Percentiles rank a stretch among this genome's conserved stretches.
phyloP scores from a whole-genome alignment of 345 rosid species.

The Passiflora organensis region DNA sequence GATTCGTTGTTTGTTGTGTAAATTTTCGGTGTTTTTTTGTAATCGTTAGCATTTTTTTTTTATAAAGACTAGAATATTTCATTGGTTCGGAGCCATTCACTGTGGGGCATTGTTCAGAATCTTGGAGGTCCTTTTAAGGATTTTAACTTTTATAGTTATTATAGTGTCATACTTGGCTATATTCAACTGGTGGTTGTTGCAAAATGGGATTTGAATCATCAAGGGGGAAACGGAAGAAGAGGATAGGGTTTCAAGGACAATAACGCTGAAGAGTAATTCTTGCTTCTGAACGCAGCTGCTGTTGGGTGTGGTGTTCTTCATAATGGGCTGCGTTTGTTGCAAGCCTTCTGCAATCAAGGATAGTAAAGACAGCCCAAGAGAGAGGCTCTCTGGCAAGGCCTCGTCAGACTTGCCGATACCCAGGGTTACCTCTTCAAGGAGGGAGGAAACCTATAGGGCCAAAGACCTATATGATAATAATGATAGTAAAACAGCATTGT shows the following conservation, averaged over 20 bases:
- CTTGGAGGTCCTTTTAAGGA: too few relatives aligned
- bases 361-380: slow-evolving; percentile 77
- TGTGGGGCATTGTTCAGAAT: too few relatives aligned
- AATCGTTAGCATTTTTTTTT: neutral
- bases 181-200: slow-evolving; percentile 13
- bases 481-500: slow-evolving; percentile 51
- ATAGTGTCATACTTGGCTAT: slow-evolving; percentile 1
- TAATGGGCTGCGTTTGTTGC: slow-evolving; percentile 81
- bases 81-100: too few relatives aligned
- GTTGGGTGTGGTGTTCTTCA: slow-evolving; percentile 36
- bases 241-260: slow-evolving; percentile 18
- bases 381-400: slow-evolving; percentile 52
- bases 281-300: slow-evolving; percentile 27
- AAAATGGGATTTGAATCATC: too few relatives aligned
- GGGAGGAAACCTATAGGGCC: slow-evolving; percentile 53
- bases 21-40: slow-evolving; percentile 9
- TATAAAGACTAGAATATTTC: too few relatives aligned
- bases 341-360: slow-evolving; percentile 88
- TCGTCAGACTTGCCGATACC: slow-evolving; percentile 52
- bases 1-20: neutral
- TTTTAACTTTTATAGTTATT: slow-evolving; percentile 6
- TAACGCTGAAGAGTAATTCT: slow-evolving; percentile 21
- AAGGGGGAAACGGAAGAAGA: slow-evolving; percentile 21
- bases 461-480: slow-evolving; percentile 53
- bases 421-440: slow-evolving; percentile 62